Evolutionary conservation across 2,329 filamentous ascomycete species (phyloP).

Genomic region (Phialocephala subalpina): DNA sequence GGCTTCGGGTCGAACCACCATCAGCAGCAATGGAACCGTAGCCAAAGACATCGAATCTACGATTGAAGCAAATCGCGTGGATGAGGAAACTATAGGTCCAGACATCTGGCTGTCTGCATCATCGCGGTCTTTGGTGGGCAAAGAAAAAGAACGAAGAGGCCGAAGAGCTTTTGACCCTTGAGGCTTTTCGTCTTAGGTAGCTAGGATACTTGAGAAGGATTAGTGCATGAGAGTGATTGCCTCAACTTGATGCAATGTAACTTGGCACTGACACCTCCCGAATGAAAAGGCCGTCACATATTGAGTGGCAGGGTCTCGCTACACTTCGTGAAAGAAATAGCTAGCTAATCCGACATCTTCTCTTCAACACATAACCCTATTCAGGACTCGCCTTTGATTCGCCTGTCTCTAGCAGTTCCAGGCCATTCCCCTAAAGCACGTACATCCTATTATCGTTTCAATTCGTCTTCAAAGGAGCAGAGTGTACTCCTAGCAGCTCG

Average conservation of each 20-base stretch:
- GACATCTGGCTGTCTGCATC: slow-evolving; percentile 71
- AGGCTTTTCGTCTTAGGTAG: too few species aligned
- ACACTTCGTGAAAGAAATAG: too few species aligned
- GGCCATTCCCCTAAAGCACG: not conserved
- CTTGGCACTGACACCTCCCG: too few species aligned
- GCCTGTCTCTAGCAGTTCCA: not conserved
- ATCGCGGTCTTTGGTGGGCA: slow-evolving; percentile 71
- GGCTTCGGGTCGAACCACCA: slow-evolving; percentile 63
- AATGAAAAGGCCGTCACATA: too few species aligned
- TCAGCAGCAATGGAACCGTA: slow-evolving; percentile 72
- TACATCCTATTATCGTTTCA: not conserved
- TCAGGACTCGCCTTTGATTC: not conserved
- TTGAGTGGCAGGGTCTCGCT: too few species aligned
- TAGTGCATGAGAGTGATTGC: too few species aligned
- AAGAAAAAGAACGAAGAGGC: slow-evolving; percentile 56
- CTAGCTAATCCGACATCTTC: too few species aligned
- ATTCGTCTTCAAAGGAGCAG: not conserved
- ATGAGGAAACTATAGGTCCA: slow-evolving; percentile 62
- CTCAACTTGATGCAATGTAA: too few species aligned
- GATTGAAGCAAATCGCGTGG: slow-evolving; percentile 59
- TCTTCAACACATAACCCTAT: not conserved
- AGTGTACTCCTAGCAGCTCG: not conserved
- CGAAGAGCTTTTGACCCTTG: too few species aligned
- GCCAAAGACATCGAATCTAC: slow-evolving; percentile 67
- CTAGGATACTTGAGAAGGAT: too few species aligned